These are phyloP conservation scores for Monosporascus sp. DNA, from an alignment of 2,329 filamentous ascomycete species.

Conservation along the genomic window DNA sequence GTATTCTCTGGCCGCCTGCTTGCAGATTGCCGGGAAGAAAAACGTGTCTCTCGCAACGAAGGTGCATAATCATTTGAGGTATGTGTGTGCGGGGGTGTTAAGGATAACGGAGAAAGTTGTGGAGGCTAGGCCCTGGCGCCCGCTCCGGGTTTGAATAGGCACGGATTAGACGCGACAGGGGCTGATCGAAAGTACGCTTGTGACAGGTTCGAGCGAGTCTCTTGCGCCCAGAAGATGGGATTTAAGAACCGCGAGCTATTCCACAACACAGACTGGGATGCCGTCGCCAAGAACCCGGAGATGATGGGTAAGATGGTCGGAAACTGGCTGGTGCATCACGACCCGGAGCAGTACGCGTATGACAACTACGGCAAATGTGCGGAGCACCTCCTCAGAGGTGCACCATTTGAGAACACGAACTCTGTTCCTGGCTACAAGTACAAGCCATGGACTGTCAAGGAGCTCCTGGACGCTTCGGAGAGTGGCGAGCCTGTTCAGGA, in stretches of 20 bases:
- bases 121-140: no score
- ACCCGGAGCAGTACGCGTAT: constrained; percentile 26
- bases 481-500: not conserved
- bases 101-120: no score
- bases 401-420: constrained; percentile 26
- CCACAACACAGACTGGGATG: constrained; percentile 14
- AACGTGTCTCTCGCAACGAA: constrained; percentile 18
- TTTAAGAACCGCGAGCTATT: constrained; percentile 15
- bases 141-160: no score
- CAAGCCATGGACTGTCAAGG: constrained; percentile 23
- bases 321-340: constrained; percentile 19
- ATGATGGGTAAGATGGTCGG: no score
- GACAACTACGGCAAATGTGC: constrained; percentile 21
- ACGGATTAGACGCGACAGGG: no score
- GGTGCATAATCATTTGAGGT: constrained; percentile 24
- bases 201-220: constrained; percentile 14
- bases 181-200: not conserved
- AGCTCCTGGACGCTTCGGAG: not conserved
- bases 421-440: constrained; percentile 20
- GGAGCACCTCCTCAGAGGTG: constrained; percentile 15
- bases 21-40: constrained; percentile 22
- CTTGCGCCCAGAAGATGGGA: constrained; percentile 15
- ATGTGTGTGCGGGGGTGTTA: no score
- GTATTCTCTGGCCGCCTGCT: constrained; percentile 25
- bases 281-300: constrained; percentile 6